Conservation (phyloP, 2,329 filamentous ascomycete genomes). For the Cordyceps pruinosa region DNA sequence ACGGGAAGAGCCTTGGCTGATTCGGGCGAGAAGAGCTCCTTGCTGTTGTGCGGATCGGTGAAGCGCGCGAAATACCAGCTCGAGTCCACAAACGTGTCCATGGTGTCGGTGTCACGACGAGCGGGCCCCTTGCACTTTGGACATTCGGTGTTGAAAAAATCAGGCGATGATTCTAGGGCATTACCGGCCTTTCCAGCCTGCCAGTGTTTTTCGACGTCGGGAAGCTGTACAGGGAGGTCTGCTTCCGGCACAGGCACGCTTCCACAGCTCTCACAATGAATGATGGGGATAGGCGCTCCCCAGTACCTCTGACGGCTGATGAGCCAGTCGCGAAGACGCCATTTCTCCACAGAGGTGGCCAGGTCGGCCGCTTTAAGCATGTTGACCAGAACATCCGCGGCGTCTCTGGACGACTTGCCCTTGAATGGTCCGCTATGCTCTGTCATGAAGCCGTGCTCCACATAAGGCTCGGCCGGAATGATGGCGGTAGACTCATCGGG, state of each 20-base stretch:
- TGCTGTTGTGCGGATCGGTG: conserved; percentile 59
- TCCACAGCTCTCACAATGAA: conserved; percentile 73
- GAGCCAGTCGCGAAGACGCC: conserved; percentile 82
- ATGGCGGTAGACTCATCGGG: conserved; percentile 40
- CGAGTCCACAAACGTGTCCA: conserved; percentile 95
- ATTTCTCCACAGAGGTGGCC: conserved; percentile 61
- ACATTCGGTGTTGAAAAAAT: conserved; percentile 70
- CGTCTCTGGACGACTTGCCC: conserved; percentile 56
- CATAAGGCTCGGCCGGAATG: conserved; percentile 47
- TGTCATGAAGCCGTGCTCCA: conserved; percentile 62
- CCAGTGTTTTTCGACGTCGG: conserved; percentile 62
- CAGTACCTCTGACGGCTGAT: conserved; percentile 90
- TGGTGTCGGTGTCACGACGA: conserved; percentile 82
- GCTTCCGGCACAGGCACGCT: conserved; percentile 69
- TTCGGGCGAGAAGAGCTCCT: conserved; percentile 54
- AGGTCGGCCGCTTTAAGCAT: conserved; percentile 48
- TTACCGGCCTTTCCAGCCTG: conserved; percentile 65
- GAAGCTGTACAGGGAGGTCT: conserved; percentile 70
- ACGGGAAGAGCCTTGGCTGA: conserved; percentile 61
- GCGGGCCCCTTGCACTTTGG: conserved; percentile 65
- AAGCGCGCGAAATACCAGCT: conserved; percentile 91
- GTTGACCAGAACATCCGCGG: conserved; percentile 52
- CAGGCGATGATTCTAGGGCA: conserved; percentile 62
- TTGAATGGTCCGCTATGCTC: conserved; percentile 57
- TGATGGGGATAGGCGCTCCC: conserved; percentile 83